Percentiles rank a stretch among this genome's conserved stretches.
Conservation (phyloP, 2,329 filamentous ascomycete species). For the Phialemonium atrogriseum region DNA sequence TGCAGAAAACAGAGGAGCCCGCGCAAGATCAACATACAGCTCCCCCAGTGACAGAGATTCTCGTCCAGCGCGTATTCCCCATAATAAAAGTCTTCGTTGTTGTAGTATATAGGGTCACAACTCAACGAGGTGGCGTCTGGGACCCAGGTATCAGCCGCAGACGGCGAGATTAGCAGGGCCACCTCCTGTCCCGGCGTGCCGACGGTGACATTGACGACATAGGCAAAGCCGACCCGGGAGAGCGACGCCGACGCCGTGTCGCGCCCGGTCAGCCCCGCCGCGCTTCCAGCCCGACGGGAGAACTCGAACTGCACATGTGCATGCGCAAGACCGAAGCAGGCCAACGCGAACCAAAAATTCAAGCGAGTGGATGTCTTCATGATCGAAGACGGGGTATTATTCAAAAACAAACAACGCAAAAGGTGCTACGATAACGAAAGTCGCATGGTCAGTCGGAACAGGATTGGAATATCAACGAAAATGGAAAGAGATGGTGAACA, state of each 20-base stretch:
- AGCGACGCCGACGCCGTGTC: constrained; percentile 6
- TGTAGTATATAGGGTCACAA: background rate
- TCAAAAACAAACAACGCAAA: no score
- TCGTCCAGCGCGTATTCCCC: background rate
- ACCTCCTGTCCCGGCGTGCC: constrained; percentile 20
- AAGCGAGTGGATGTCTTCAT: constrained; percentile 4
- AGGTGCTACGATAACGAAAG: background rate
- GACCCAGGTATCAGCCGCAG: constrained; percentile 19
- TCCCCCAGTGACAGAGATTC: constrained; percentile 16
- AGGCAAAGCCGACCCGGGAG: constrained; percentile 10
- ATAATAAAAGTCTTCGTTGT: constrained; percentile 2
- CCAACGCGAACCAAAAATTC: background rate
- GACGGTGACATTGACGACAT: constrained; percentile 16
- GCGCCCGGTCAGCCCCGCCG: constrained; percentile 6
- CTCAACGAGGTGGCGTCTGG: constrained; percentile 11
- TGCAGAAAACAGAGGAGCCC: no score
- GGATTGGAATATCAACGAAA: no score
- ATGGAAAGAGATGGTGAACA: no score
- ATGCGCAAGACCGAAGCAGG: background rate
- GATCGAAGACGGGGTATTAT: background rate
- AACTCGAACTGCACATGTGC: constrained; percentile 14
- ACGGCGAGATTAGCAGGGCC: constrained; percentile 16
- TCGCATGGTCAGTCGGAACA: background rate
- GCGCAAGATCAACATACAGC: no score
- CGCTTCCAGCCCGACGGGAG: constrained; percentile 4